Base-by-base conservation (phyloP, 352 stramenopile species). In the Phytopythium oedochilum region DNA sequence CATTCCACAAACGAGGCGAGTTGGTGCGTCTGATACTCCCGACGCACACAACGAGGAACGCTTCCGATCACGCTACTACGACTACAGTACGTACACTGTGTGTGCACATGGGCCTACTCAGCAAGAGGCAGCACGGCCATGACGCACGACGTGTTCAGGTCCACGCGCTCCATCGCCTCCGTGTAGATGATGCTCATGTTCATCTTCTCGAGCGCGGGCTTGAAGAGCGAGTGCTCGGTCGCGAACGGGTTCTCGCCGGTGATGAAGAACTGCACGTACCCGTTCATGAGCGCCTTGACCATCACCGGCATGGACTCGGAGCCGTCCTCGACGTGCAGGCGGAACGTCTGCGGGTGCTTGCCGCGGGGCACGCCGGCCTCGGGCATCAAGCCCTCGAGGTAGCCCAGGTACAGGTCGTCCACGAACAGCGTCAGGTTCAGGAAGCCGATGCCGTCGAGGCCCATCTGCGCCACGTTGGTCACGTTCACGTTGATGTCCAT, bases 401-500 rank as follows among this genome's bases (percentile, higher is more conserved):
- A 85, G 23, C 79, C 79, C 17, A 89, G 59, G 58, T 83, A 89
- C 15, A 81, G 40, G 25, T 85, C 49, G 18, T 75, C 46, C 26
- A 78, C 75, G 68, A 86, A 87, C 25, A 89, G 58, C 34, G 64
- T 87, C 60, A 89, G 59, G 60, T 89, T 89, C 46, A 89, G 71
- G 50, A 71, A 67, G 11, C 75, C 79, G 32, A 89, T 71, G 48
- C 78, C 71, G 45, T 81, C 61, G 11, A 87, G 61, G 2, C 76
- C 76, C 53, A 87, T 68, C 47, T 78, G 57, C 35, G 70, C 71
- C 53, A 75, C 53, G 55, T 84, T 82, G 49, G 73, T 68, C 34
- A 88, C 62, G 25, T 76, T 85, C 35, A 78, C 73, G 50, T 89
- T 78, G 56, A 85, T 76, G 49, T 70, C 57, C 56, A 88, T 82